These are phyloP conservation scores for Sideroxylon spinosum DNA, from an alignment of 179 eudicot species.

Conservation along the genomic window DNA sequence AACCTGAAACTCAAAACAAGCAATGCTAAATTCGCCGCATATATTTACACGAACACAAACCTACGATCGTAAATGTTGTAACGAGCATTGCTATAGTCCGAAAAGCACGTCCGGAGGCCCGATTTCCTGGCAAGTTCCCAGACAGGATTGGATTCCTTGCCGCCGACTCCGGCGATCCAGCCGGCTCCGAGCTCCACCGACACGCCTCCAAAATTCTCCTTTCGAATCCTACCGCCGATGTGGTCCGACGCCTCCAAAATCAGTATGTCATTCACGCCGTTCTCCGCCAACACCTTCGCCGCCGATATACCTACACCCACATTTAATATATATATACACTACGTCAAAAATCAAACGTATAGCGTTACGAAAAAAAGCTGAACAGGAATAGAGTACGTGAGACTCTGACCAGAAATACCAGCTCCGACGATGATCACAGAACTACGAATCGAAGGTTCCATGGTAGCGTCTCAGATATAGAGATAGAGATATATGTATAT, in stretches of 20 bases:
- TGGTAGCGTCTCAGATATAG: constrained; percentile 7
- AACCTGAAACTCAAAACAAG: constrained; percentile 9
- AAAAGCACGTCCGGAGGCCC: constrained; percentile 65
- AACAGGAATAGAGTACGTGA: no score
- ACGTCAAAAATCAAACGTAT: neutral
- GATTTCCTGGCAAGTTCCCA: constrained; percentile 63
- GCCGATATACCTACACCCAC: constrained; percentile 57
- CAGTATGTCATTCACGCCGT: constrained; percentile 65
- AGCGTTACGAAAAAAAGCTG: no score
- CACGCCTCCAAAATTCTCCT: constrained; percentile 60
- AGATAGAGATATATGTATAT: no score
- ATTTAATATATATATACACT: neutral
- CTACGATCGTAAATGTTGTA: constrained; percentile 72
- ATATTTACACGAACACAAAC: constrained; percentile 19
- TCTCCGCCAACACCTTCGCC: constrained; percentile 65
- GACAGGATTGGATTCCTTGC: constrained; percentile 59
- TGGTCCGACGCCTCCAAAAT: constrained; percentile 79
- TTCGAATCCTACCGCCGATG: constrained; percentile 71
- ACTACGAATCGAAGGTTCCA: constrained; percentile 54
- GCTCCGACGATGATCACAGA: constrained; percentile 85
- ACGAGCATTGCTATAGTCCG: constrained; percentile 88
- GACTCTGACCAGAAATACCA: constrained; percentile 66
- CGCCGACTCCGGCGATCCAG: constrained; percentile 93
- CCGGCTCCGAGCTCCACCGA: constrained; percentile 92
- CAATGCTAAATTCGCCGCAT: neutral